A percentile compares a stretch with the other conserved stretches of the same genome.
phyloP scores from a whole-genome alignment of 768 basidiomycete genomes.

The Daedaleopsis sinensis region DNA sequence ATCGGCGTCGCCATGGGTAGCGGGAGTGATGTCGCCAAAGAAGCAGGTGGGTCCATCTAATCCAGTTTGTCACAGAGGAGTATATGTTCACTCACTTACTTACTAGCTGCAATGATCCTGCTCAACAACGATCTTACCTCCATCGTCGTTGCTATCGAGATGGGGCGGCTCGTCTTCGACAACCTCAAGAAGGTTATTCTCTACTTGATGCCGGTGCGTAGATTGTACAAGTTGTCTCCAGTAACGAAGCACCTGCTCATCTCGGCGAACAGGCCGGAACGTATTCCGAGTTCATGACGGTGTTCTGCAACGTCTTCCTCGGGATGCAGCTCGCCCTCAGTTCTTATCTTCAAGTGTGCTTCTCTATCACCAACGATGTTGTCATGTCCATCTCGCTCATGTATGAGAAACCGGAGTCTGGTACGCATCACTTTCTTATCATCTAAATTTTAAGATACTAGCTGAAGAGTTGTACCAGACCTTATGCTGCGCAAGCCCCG shows the following conservation, averaged over 20 bases:
- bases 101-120: conserved; percentile 61
- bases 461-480: conserved; percentile 9
- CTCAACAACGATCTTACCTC: conserved; percentile 68
- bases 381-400: conserved; percentile 55
- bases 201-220: conserved; percentile 55
- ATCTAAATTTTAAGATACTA: conserved; percentile 51
- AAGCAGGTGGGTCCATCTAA: conserved; percentile 44
- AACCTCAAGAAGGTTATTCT: conserved; percentile 61
- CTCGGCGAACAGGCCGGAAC: conserved; percentile 43
- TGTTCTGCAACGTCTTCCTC: conserved; percentile 57
- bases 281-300: conserved; percentile 61
- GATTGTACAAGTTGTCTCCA: conserved; percentile 46
- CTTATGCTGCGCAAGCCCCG: conserved; percentile 58
- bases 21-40: conserved; percentile 55
- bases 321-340: conserved; percentile 62
- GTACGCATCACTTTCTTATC: conserved; percentile 46
- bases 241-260: not conserved
- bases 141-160: conserved; percentile 64
- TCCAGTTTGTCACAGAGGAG: not conserved
- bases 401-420: conserved; percentile 63
- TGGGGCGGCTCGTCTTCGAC: conserved; percentile 67
- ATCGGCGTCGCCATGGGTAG: conserved; percentile 64
- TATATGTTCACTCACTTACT: not conserved
- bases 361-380: conserved; percentile 61
- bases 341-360: conserved; percentile 57